Conservation (phyloP, 768 basidiomycete genomes). For the Boletus pseudopeckii region DNA sequence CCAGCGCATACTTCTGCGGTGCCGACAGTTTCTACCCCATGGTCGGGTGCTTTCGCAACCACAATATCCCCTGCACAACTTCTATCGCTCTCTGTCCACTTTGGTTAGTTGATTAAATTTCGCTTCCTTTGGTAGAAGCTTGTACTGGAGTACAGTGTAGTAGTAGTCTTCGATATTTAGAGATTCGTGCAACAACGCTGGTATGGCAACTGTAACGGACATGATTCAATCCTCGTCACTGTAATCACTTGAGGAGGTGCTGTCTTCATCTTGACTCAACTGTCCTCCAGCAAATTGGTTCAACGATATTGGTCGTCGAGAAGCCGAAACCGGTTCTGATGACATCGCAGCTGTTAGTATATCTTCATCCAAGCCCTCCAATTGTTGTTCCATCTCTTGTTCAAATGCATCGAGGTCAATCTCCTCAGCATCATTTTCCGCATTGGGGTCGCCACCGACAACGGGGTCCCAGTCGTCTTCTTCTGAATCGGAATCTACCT, state of each 20-base stretch:
- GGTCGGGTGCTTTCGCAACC: constrained; percentile 7
- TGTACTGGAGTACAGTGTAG: constrained; percentile 2
- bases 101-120: constrained; percentile 14
- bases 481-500: constrained; percentile 42
- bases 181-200: constrained; percentile 3
- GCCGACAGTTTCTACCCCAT: constrained; percentile 2
- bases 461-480: constrained; percentile 55
- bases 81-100: constrained; percentile 34
- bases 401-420: constrained; percentile 36
- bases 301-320: constrained; percentile 45
- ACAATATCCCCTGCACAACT: constrained; percentile 24
- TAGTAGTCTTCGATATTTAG: constrained; percentile 1
- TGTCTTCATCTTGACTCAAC: constrained; percentile 43
- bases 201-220: constrained; percentile 3
- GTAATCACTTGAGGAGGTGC: constrained; percentile 52
- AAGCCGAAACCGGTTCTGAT: constrained; percentile 32
- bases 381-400: constrained; percentile 34
- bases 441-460: constrained; percentile 20
- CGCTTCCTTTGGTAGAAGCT: neutral
- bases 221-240: constrained; percentile 46
- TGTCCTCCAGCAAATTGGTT: constrained; percentile 45
- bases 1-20: too few relatives aligned
- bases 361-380: constrained; percentile 48
- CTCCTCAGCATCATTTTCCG: constrained; percentile 31
- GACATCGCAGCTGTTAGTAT: constrained; percentile 43